A percentile compares a stretch with the other conserved stretches of the same genome.
Evolutionary conservation across 352 stramenopile genomes (phyloP).

Genomic region (Hyaloperonospora arabidopsidis): DNA sequence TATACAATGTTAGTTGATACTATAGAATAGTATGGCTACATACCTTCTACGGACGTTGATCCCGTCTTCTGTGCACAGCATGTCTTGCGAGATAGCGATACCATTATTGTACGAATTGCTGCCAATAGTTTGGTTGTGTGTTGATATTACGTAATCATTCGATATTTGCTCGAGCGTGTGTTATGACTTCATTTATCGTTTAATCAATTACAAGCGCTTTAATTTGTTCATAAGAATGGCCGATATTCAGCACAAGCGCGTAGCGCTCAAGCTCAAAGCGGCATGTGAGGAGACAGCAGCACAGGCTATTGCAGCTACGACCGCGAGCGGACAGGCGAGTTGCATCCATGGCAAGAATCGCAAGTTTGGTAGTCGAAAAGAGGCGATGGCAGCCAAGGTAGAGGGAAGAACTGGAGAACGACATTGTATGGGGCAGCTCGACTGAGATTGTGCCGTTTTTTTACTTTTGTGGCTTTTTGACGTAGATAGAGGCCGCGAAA

Average conservation of each 20-base stretch:
- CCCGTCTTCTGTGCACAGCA: too few species aligned
- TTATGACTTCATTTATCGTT: too few species aligned
- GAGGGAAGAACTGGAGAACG: neutral
- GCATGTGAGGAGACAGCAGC: slow-evolving; percentile 75
- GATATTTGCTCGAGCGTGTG: too few species aligned
- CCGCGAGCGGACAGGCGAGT: slow-evolving; percentile 53
- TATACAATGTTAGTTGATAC: too few species aligned
- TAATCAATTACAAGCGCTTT: too few species aligned
- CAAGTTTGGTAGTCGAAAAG: slow-evolving; percentile 75
- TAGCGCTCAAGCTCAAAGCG: slow-evolving; percentile 65
- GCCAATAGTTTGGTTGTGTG: too few species aligned
- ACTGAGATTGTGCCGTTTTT: neutral
- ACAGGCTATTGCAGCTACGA: slow-evolving; percentile 74
- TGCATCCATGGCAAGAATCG: slow-evolving; percentile 80
- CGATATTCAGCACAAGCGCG: slow-evolving; percentile 30
- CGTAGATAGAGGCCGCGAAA: slow-evolving; percentile 70
- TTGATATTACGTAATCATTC: too few species aligned
- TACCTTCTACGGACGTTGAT: too few species aligned
- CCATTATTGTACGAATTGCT: too few species aligned
- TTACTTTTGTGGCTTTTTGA: neutral
- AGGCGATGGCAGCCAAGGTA: slow-evolving; percentile 75
- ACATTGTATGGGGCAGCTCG: neutral
- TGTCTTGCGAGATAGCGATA: too few species aligned
- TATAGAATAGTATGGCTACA: too few species aligned
- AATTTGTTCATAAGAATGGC: neutral